Evolutionary conservation across 108 stramenopile species (phyloP).

Genomic region (Epithemia pelagica): DNA sequence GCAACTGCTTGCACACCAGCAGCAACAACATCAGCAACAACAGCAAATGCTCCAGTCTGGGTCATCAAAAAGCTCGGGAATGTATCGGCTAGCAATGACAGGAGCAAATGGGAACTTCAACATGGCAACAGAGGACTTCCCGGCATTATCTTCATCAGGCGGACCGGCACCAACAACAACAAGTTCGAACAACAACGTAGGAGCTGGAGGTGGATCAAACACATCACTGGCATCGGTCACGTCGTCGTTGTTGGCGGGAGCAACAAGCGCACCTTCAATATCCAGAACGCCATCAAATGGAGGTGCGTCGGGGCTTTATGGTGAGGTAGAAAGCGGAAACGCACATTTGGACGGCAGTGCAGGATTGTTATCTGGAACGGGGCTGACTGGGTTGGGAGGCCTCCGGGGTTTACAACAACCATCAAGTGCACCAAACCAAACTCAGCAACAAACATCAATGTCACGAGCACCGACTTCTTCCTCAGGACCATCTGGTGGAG

Average conservation of each 20-base stretch:
- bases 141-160: constrained; percentile 35
- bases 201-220: constrained; percentile 1
- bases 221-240: constrained; percentile 1
- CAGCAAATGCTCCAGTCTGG: constrained; percentile 58
- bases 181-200: constrained; percentile 6
- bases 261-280: constrained; percentile 12
- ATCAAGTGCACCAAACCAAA: constrained; percentile 10
- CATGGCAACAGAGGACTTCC: constrained; percentile 83
- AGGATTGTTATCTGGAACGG: constrained; percentile 28
- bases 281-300: not conserved
- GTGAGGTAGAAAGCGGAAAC: constrained; percentile 12
- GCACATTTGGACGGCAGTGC: constrained; percentile 26
- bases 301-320: not conserved
- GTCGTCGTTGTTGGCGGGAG: constrained; percentile 23
- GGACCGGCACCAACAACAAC: constrained; percentile 6
- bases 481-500: not conserved
- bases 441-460: constrained; percentile 15
- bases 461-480: constrained; percentile 2
- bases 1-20: constrained; percentile 29
- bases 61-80: constrained; percentile 21
- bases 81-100: constrained; percentile 75
- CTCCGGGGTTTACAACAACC: constrained; percentile 20
- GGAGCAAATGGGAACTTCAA: constrained; percentile 65
- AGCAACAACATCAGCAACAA: constrained; percentile 34
- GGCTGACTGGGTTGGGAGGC: constrained; percentile 30